phyloP scores from a whole-genome alignment of 176 grass and related monocot species.

The Ampelocalamus luodianensis region DNA sequence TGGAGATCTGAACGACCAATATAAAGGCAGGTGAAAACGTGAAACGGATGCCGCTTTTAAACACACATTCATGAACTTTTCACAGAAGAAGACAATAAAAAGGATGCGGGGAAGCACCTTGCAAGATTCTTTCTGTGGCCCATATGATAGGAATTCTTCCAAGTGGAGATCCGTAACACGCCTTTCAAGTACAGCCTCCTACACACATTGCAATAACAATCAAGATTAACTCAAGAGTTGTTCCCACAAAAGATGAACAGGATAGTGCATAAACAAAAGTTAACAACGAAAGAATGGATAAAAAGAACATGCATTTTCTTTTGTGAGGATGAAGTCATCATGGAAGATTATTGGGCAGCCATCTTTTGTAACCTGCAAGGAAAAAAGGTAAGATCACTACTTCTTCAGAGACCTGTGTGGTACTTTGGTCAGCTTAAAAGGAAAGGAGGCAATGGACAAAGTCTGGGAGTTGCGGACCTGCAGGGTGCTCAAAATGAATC shows the following conservation, averaged over 20 bases:
- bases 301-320: conserved; percentile 60
- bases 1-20: conserved; percentile 58
- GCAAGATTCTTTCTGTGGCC: conserved; percentile 58
- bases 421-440: conserved; percentile 10
- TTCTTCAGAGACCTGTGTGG: conserved; percentile 7
- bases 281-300: background rate
- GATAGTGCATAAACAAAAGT: conserved; percentile 20
- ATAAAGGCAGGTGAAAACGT: background rate
- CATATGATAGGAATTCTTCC: conserved; percentile 86
- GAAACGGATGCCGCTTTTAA: background rate
- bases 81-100: background rate
- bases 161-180: conserved; percentile 72
- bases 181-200: conserved; percentile 62
- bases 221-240: conserved; percentile 17
- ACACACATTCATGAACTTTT: background rate
- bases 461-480: background rate
- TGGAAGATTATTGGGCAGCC: conserved; percentile 84
- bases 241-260: conserved; percentile 3
- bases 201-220: conserved; percentile 25
- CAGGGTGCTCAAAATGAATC: conserved; percentile 16
- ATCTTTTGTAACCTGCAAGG: conserved; percentile 88
- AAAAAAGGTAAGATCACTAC: background rate
- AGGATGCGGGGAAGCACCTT: conserved; percentile 46
- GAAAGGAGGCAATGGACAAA: background rate
- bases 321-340: conserved; percentile 72